Base-by-base conservation (phyloP, 805 yeast genomes). In the Henningerozyma blattae region DNA sequence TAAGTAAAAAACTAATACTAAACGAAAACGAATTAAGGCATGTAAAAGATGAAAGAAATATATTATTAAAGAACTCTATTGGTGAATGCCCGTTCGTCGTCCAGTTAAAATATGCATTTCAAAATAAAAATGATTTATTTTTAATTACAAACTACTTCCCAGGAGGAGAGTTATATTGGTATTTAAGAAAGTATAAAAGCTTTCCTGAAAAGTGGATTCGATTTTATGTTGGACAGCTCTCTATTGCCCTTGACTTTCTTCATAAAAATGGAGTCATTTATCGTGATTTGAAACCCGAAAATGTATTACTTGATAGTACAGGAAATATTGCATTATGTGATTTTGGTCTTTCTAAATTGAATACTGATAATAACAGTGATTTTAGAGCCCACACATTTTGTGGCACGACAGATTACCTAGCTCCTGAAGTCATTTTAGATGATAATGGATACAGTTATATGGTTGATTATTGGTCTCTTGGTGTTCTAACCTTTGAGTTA, bases 401-500 rank as follows among this genome's bases (percentile, higher is more conserved):
- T 62, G 67, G 98, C 35, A 91, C 98, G 15, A 91, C 98, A 6
- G 98, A 91, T 62, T 91, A 91, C 56, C 68, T 91, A 43, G 98
- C 98, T 0, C 98, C 98, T 2, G 98, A 91, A 58, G 91, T 91
- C 14, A 66, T 91, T 44, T 67, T 91, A 33, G 97, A 91, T 61
- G 97, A 89, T 57, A 71, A 83, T 34, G 98, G 98, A n/a, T 91
- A 91, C 62, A 91, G 97, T 27, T 85, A 86, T 59, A 89, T 89
- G 97, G 97, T 91, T 41, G 98, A 91, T 58, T 91, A 91, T 50
- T 91, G 98, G 98, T 86, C 97, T 3, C 64, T 91, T 36, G 98
- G 98, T 37, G 97, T 91, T 18, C 65, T 91, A 38, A 86, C 91
- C 31, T 91, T 91, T 59, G 98, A 91, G 62, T 91, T 91, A 98